These are phyloP conservation scores for Oenanthe sinensis DNA, from an alignment of 129 eudicot genomes.

Conservation along the genomic window DNA sequence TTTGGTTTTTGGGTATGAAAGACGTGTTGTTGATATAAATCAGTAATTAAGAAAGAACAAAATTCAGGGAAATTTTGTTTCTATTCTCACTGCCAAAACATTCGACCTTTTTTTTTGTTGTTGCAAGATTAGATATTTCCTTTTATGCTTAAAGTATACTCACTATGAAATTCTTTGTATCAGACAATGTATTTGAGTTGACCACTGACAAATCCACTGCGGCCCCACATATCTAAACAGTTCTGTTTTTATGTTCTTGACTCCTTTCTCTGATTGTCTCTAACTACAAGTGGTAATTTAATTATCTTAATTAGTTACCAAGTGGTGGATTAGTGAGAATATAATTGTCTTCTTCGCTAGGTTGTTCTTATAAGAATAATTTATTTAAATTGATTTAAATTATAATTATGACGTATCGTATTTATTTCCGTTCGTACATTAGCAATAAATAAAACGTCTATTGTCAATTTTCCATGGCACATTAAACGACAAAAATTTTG, in stretches of 20 bases:
- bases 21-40: not conserved
- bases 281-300: not conserved
- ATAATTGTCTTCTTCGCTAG: not conserved
- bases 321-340: not conserved
- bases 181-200: slow-evolving; percentile 28
- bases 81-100: not conserved
- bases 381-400: too few relatives aligned
- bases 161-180: slow-evolving; percentile 22
- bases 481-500: too few relatives aligned
- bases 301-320: not conserved
- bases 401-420: too few relatives aligned
- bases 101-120: not conserved
- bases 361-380: too few relatives aligned
- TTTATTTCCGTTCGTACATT: too few relatives aligned
- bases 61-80: not conserved
- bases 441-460: too few relatives aligned
- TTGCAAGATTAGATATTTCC: not conserved
- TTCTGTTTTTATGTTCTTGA: slow-evolving; percentile 15
- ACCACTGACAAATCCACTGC: slow-evolving; percentile 30
- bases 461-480: too few relatives aligned
- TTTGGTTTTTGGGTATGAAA: slow-evolving; percentile 2
- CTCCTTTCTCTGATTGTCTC: not conserved
- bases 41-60: not conserved
- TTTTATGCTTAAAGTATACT: not conserved
- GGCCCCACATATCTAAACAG: slow-evolving; percentile 28